Base-by-base conservation (phyloP, 2,329 filamentous ascomycete genomes). In the Zalaria sp. region DNA sequence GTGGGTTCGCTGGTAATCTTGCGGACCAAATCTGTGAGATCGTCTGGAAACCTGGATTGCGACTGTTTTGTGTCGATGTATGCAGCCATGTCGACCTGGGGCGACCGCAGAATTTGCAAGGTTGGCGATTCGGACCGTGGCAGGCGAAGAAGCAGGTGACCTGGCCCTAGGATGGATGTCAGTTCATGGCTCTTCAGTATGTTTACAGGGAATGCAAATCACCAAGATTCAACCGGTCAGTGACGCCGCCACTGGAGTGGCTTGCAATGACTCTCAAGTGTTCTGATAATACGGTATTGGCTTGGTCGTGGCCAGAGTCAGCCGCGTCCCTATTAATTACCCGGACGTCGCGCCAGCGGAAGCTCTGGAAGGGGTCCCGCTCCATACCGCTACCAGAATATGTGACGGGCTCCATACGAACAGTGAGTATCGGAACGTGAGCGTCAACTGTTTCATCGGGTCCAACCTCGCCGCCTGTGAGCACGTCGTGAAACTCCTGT, bases 211-310 rank as follows among this genome's bases (percentile, higher is more conserved):
- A 18, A 3, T 36, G 6, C 8, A n/a, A 45, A 62, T 57, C 62
- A 68, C 71, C 68, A 41, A 93, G 69, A 51, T 93, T 93, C 54
- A 94, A 70, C 32, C 87, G 76, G 61, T 95, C 88, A 2, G 83
- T 85, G 10, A 93, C 67, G 35, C 79, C 84, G 38, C 86, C 84
- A 49, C 80, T 77, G 46, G 81, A 75, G 49, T 82, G 84, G 43
- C 86, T 79, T 28, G 84, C 69, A 41, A 93, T 72, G 11, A 93
- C 70, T 27, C 86, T 76, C 46, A 94, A 64, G 50, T 74, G 75
- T 53, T 91, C 81, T 0, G 85, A 84, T 41, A 88, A 69, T 27
- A 93, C 78, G 0, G 82, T 85, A 2, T 75, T 72, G 1, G 77
- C 68, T 29, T 70, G 66, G 29, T 77, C 76, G 34, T 72, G 65